Conservation (phyloP, 148 eudicot genomes). For the Oxyria digyna region DNA sequence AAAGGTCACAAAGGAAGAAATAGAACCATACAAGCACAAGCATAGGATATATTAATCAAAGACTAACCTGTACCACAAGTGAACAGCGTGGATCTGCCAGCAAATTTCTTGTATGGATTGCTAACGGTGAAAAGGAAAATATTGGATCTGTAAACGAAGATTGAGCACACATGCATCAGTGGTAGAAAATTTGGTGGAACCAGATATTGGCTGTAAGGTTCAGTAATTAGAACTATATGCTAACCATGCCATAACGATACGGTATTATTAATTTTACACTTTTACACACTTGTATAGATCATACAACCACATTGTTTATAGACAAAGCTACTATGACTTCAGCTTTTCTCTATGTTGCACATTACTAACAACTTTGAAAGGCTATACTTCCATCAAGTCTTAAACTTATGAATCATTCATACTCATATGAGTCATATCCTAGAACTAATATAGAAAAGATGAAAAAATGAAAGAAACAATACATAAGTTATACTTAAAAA, state of each 20-base stretch:
- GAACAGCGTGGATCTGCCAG: conserved; percentile 91
- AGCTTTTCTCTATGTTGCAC: not conserved
- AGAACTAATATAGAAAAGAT: not conserved
- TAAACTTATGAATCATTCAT: not conserved
- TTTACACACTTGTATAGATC: too few relatives aligned
- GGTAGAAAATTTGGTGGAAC: not conserved
- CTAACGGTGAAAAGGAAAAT: conserved; percentile 95
- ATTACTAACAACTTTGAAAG: not conserved
- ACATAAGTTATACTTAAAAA: not conserved
- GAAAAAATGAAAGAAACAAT: not conserved
- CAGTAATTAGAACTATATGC: too few relatives aligned
- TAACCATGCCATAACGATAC: too few relatives aligned
- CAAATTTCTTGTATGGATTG: conserved; percentile 91
- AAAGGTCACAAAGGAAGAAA: conserved; percentile 7
- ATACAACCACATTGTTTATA: too few relatives aligned
- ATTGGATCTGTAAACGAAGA: conserved; percentile 69
- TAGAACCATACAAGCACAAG: not conserved
- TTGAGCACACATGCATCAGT: not conserved
- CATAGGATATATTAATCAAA: not conserved
- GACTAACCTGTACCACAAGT: conserved; percentile 82
- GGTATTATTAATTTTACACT: too few relatives aligned
- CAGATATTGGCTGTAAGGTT: not conserved
- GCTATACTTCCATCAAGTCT: not conserved
- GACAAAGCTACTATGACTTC: not conserved
- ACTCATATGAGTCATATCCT: not conserved